Conservation (phyloP, 805 yeast genomes). For the Scheffersomyces ergatensis region DNA sequence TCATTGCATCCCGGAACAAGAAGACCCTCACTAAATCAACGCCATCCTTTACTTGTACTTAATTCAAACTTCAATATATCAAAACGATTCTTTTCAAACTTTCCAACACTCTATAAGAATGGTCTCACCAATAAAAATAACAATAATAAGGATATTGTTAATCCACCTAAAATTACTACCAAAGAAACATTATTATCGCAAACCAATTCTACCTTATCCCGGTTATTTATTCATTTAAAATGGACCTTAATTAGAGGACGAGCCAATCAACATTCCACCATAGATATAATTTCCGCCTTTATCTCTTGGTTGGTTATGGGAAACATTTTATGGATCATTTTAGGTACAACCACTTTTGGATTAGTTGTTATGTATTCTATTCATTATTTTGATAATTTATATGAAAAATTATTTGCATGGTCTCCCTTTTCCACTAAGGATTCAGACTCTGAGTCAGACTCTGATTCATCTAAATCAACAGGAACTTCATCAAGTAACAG, state of each 20-base stretch:
- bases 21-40: too few species aligned
- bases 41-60: too few species aligned
- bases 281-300: conserved; percentile 54
- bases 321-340: conserved; percentile 49
- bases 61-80: too few species aligned
- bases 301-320: conserved; percentile 60
- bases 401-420: conserved; percentile 11
- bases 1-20: too few species aligned
- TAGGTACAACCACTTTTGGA: conserved; percentile 59
- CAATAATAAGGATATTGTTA: too few species aligned
- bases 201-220: conserved; percentile 26
- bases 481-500: background rate
- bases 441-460: conserved; percentile 14
- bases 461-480: background rate
- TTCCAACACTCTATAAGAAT: too few species aligned
- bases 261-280: conserved; percentile 37
- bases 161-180: conserved; percentile 6
- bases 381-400: conserved; percentile 31
- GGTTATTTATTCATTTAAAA: conserved; percentile 37
- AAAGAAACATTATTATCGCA: conserved; percentile 26
- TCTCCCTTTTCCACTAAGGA: conserved; percentile 10
- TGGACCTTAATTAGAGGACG: conserved; percentile 44
- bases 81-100: too few species aligned
- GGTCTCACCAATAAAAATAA: too few species aligned
- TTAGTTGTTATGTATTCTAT: conserved; percentile 45